Percentiles rank a stretch among this genome's conserved stretches.
phyloP scores from a whole-genome alignment of 768 basidiomycete genomes.

The Xanthoconium purpureum region DNA sequence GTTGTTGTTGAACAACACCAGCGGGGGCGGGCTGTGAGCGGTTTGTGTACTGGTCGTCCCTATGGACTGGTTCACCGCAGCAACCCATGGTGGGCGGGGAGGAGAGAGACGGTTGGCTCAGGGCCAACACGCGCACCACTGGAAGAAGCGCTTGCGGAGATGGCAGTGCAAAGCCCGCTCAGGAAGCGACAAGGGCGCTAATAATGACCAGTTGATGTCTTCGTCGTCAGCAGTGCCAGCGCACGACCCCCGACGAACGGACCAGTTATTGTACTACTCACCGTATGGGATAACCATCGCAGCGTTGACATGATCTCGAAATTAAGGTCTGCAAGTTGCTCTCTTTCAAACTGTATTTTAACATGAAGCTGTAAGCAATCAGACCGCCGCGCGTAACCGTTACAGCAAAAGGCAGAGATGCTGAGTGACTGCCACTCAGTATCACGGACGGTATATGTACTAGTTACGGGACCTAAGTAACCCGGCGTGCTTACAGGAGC shows the following conservation, averaged over 20 bases:
- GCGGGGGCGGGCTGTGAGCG: slow-evolving; percentile 29
- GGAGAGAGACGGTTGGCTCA: neutral
- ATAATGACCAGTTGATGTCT: neutral
- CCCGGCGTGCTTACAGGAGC: neutral
- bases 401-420: no score
- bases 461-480: no score
- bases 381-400: no score
- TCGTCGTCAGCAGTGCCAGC: neutral
- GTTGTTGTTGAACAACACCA: slow-evolving; percentile 51
- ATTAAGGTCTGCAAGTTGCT: no score
- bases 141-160: slow-evolving; percentile 10
- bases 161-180: slow-evolving; percentile 13
- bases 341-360: no score
- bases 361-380: no score
- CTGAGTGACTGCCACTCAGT: no score
- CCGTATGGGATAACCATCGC: no score
- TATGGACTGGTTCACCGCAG: slow-evolving; percentile 51
- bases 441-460: no score
- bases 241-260: neutral
- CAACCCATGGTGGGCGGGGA: slow-evolving; percentile 50
- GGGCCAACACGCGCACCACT: neutral
- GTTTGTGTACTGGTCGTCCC: slow-evolving; percentile 35
- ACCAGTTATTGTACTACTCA: neutral
- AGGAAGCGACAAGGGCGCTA: slow-evolving; percentile 1
- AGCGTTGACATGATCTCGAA: no score